Base-by-base conservation (phyloP, 352 stramenopile genomes). In the Phytopythium delawarense region DNA sequence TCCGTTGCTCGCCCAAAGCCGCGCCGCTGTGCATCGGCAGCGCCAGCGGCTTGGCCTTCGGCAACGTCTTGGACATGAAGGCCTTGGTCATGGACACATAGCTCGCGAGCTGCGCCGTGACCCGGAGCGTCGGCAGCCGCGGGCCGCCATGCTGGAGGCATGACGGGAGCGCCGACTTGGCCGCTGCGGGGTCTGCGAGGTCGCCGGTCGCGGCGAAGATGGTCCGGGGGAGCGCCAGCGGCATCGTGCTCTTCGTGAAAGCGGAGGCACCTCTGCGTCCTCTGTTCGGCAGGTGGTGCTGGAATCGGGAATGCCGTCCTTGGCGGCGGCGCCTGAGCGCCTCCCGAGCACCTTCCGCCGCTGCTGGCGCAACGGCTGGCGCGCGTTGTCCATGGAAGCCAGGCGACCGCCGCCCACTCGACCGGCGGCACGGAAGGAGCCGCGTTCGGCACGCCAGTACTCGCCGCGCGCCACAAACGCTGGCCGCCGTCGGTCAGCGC, bases 21-120 rank as follows among this genome's bases (percentile, higher is more conserved):
- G 32, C 51, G 32, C 20, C 39, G 6, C 25, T 25, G 8, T 7
- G 25, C 23, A 63, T 59, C 16, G 59, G 53, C 67, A 67, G 74
- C 13, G 66, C 23, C 45, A 75, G 74, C 44, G 37, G 67, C 35
- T 70, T 61, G 11, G 69, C 54, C 1, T 59, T 69, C 25, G 65
- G 64, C 51, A 81, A 70, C 34, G 70, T 56, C 64, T 76, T 81
- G 6, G 64, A 48, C 21, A 81, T 44, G 49, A 81, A 78, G 42
- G 55, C 69, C 63, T 69, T 76, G 16, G 70, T 81, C 54, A 74
- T 68, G 7, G 64, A 68, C 16, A 65, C 66, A 54, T 64, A 76
- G 52, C 34, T 70, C 15, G 69, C 63, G 15, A 73, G 58, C 35
- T 68, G 67, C 15, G 56, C 51, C 20, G 64, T 64, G 23, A 52